Base-by-base conservation (phyloP, 192 early-diverging fungal genomes). In the Gaertneriomyces semiglobifer region DNA sequence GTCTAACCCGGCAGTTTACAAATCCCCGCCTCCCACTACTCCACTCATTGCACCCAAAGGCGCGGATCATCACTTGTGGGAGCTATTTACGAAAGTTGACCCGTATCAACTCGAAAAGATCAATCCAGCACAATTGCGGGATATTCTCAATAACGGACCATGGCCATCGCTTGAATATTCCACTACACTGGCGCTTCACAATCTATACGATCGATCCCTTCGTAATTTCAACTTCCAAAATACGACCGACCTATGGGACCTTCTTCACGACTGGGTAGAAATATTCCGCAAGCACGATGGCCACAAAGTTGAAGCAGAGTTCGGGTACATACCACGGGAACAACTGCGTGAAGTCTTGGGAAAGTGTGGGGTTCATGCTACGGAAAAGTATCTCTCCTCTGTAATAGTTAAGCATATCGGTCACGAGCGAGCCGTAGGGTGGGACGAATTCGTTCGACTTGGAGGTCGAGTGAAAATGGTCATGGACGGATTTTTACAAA, bases 31-130 rank as follows among this genome's bases (percentile, higher is more conserved):
- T 2, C 68, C 68, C 20, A 38, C 14, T 5, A 25, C 53, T 51
- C 68, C 68, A 1, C 45, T 70, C 7, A 50, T 61, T 8, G 45
- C 57, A 40, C 68, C 68, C n/a, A 63, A 63, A 33, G 68, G 68
- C 52, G 68, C 56, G 5, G 68, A 70, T 46, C 68, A 48, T 19
- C 60, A 70, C 18, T 44, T 70, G 9, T 70, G 68, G 68, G 19
- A 51, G 7, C 38, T 62, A 25, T 70, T 54, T 47, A 20, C 33
- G 3, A 16, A 16, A 12, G 68, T 63, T 19, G 68, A 70, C 60
- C 68, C 68, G 12, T 63, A 70, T 52, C 68, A 70, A 42, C 54
- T 70, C 33, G 53, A 70, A 44, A 39, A 51, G 1, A 70, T 70
- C 59, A 70, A 70, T 39, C 50, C 68, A n/a, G 68, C 53, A 6